A percentile compares a stretch with the other conserved stretches of the same genome.
phyloP scores from a whole-genome alignment of 306 rosid species.

The Lathyrus sativus region DNA sequence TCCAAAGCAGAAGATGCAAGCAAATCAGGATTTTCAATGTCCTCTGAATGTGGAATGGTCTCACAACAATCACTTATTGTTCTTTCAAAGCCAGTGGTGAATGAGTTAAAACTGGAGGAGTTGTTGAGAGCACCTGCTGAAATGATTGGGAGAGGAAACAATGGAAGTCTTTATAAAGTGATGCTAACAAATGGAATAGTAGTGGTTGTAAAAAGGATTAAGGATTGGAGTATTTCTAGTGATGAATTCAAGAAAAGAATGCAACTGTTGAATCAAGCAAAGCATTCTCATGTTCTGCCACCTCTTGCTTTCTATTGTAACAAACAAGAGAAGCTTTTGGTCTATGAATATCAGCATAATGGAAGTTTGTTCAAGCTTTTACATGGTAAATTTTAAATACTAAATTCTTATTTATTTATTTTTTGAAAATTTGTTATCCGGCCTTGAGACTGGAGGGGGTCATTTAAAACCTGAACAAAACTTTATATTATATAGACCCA shows the following conservation, averaged over 20 bases:
- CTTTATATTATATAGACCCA: too few relatives aligned
- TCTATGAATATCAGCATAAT: constrained; percentile 73
- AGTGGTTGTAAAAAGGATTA: constrained; percentile 75
- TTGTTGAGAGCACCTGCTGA: constrained; percentile 83
- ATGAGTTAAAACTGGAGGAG: constrained; percentile 67
- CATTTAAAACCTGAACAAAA: too few relatives aligned
- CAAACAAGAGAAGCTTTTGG: constrained; percentile 79
- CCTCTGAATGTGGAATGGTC: constrained; percentile 55
- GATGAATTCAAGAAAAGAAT: constrained; percentile 65
- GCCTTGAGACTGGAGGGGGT: too few relatives aligned
- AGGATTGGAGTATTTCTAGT: constrained; percentile 59
- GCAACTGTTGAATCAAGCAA: constrained; percentile 55
- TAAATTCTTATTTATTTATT: not conserved
- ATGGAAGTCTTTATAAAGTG: constrained; percentile 83
- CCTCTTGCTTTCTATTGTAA: constrained; percentile 77
- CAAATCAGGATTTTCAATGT: constrained; percentile 50
- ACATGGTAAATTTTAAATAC: constrained; percentile 66
- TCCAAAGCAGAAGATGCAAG: constrained; percentile 48
- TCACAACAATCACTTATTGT: constrained; percentile 71
- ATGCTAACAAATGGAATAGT: constrained; percentile 50
- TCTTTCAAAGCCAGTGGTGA: constrained; percentile 53
- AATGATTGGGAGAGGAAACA: constrained; percentile 78
- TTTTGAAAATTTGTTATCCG: too few relatives aligned
- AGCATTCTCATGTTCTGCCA: constrained; percentile 59
- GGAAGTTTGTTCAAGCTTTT: constrained; percentile 75